Base-by-base conservation (phyloP, 2,329 filamentous ascomycete species). In the Colletotrichum sp. region DNA sequence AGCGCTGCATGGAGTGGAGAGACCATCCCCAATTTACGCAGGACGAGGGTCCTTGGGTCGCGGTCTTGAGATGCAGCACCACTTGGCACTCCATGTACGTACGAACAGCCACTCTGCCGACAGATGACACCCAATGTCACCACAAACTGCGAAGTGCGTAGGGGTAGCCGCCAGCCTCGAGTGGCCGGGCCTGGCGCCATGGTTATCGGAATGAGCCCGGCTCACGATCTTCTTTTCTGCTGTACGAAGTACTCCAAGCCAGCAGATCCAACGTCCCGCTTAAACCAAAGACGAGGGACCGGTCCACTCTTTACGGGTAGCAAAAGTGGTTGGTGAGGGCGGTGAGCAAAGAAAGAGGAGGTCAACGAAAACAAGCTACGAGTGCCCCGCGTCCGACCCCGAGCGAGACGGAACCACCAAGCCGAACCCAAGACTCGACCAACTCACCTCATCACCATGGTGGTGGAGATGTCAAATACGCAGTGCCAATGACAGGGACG, bases 261-360 rank as follows among this genome's bases (percentile, higher is more conserved):
- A 49, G 74, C 70, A 71, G 64, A 76, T 65, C 57, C 28, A 34
- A 3, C 32, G 30, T 62, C 32, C 64, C 57, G 59, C 73, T 60
- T 63, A 24, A 44, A 65, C 65, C 28, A 59, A 59, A 57, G 39
- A 59, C 26, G 49, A 60, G 70, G 72, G 71, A 39, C 36, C 34
- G 34, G 30, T 60, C 64, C 70, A 69, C 64, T 39, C 6, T 76
- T 69, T 62, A 76, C 65, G 59, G 70, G 49, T 64, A 73, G 62
- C 64, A 76, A 63, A 63, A 76, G 57, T 72, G 70, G 70, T 64
- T 59, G 34, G 34, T 63, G 70, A 76, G 73, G 71, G 73, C 73
- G 70, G 73, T 76, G 73, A 76, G 49, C 60, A 12, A 32, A 32
- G 34, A 60, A 68, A 44, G 32, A 36, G 57, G 26, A 70, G 34